Evolutionary conservation across 2,329 filamentous ascomycete genomes (phyloP).

Genomic region (Xylariaceae sp.): DNA sequence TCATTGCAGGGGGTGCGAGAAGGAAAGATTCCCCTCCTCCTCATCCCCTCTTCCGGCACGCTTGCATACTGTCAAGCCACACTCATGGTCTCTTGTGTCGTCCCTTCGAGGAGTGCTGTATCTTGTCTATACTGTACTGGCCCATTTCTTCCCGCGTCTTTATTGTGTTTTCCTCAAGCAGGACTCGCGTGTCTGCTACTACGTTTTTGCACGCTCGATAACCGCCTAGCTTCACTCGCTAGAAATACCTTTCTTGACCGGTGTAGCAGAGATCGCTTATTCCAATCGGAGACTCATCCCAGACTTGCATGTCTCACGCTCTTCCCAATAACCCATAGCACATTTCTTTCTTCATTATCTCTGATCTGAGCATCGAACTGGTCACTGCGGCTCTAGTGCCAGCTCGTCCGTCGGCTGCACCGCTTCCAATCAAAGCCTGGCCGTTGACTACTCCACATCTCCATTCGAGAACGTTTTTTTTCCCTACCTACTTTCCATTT

Average conservation of each 20-base stretch:
- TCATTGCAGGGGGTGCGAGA: slow-evolving; percentile 40
- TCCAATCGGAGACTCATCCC: slow-evolving; percentile 18
- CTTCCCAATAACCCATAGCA: slow-evolving; percentile 10
- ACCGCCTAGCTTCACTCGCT: slow-evolving; percentile 14
- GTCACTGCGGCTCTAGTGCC: slow-evolving; percentile 46
- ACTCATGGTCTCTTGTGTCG: slow-evolving; percentile 14
- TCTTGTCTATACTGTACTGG: slow-evolving; percentile 7
- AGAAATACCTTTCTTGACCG: slow-evolving; percentile 1
- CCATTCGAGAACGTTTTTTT: slow-evolving; percentile 41
- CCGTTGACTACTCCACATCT: slow-evolving; percentile 52
- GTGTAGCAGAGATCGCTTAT: slow-evolving; percentile 6
- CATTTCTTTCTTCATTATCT: slow-evolving; percentile 19
- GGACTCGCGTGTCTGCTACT: too few relatives aligned
- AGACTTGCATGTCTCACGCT: slow-evolving; percentile 25
- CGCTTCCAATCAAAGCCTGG: slow-evolving; percentile 48
- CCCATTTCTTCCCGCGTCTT: slow-evolving; percentile 23
- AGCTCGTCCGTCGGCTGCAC: slow-evolving; percentile 52
- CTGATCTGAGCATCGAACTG: slow-evolving; percentile 36
- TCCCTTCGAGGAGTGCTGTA: too few relatives aligned
- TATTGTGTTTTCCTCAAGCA: too few relatives aligned
- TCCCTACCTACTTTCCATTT: slow-evolving; percentile 46
- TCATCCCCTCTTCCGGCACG: slow-evolving; percentile 36
- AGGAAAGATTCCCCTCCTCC: slow-evolving; percentile 40
- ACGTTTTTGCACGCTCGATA: slow-evolving; percentile 10
- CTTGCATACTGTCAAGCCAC: slow-evolving; percentile 39